Evolutionary conservation across 2,329 filamentous ascomycete genomes (phyloP).

Genomic region (Cercospora sp.): DNA sequence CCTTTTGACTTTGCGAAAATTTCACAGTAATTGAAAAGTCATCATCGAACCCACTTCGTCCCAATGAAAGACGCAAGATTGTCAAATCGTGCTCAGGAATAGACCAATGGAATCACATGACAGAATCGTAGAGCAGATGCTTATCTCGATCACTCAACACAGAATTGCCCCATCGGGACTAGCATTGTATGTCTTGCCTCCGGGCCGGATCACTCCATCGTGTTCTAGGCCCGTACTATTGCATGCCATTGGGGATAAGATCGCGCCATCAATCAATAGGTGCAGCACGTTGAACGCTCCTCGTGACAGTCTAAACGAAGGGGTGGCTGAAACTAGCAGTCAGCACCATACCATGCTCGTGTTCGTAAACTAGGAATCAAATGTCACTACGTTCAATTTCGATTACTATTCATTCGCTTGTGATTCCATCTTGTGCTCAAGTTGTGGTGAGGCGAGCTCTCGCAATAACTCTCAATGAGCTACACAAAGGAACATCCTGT

Average conservation of each 20-base stretch:
- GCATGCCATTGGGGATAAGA: neutral
- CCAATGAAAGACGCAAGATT: neutral
- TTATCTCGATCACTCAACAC: neutral
- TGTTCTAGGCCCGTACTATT: neutral
- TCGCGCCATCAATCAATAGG: neutral
- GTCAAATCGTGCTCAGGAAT: rapidly evolving
- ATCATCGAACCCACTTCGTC: neutral
- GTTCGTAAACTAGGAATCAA: neutral
- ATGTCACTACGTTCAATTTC: neutral
- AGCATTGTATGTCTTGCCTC: neutral
- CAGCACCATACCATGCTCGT: neutral
- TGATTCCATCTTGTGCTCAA: neutral
- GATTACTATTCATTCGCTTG: neutral
- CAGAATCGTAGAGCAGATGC: neutral
- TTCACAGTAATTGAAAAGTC: neutral
- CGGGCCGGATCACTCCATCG: neutral
- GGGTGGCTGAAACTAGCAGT: neutral
- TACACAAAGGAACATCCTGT: no score
- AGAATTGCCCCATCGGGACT: neutral
- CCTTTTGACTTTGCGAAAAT: neutral
- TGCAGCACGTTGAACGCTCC: neutral
- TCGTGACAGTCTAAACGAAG: neutral
- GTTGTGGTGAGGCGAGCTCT: neutral
- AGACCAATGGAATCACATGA: neutral
- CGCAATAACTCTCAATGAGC: no score